Evolutionary conservation across 2,329 filamentous ascomycete genomes (phyloP).

Genomic region (Claviceps humidiphila): DNA sequence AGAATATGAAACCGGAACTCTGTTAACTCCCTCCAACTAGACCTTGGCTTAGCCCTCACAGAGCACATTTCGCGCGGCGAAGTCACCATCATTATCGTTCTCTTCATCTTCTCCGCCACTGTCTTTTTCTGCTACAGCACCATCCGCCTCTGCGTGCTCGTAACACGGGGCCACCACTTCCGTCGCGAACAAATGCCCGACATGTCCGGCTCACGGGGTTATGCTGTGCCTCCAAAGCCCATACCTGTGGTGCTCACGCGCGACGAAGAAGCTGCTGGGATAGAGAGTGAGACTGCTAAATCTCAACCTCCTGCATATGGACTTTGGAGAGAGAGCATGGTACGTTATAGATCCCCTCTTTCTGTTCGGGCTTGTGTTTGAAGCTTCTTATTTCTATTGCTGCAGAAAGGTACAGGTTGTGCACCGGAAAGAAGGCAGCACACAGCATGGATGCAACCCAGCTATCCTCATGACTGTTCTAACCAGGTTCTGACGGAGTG

Average conservation of each 20-base stretch:
- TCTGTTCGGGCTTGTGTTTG: too few relatives aligned
- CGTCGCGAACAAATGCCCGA: conserved; percentile 18
- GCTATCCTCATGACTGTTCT: too few relatives aligned
- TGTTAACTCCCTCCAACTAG: conserved; percentile 26
- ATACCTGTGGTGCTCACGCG: conserved; percentile 64
- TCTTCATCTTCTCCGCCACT: conserved; percentile 60
- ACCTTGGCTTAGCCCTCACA: conserved; percentile 59
- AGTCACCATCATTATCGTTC: conserved; percentile 67
- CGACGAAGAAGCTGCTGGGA: conserved; percentile 56
- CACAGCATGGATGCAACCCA: neutral
- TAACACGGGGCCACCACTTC: conserved; percentile 34
- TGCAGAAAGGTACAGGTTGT: neutral
- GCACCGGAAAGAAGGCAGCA: neutral
- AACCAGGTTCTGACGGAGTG: too few relatives aligned
- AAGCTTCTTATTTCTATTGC: neutral
- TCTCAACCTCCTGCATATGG: conserved; percentile 72
- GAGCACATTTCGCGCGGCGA: conserved; percentile 50
- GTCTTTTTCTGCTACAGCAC: conserved; percentile 73
- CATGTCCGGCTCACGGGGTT: conserved; percentile 45
- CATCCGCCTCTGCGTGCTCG: conserved; percentile 57
- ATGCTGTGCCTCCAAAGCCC: conserved; percentile 56
- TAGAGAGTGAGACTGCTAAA: conserved; percentile 41
- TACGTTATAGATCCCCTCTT: conserved; percentile 35
- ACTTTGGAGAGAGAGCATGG: conserved; percentile 69
- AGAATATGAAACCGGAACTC: neutral